A percentile compares a stretch with the other conserved stretches of the same genome.
Evolutionary conservation across 1,284 basidiomycete genomes (phyloP).

Genomic region (Leccinum angustisporum): DNA sequence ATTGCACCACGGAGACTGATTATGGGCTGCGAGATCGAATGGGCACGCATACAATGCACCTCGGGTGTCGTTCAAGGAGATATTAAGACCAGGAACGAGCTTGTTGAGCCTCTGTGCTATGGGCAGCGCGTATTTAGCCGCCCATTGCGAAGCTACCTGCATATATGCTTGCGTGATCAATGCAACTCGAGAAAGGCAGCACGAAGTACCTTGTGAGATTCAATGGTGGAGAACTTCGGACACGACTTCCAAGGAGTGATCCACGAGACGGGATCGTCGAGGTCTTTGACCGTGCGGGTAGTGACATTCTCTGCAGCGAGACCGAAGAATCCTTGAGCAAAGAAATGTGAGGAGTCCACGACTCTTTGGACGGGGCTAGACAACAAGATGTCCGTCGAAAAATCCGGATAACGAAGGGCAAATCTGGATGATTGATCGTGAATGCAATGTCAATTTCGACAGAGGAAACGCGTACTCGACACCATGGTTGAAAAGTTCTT

Average conservation of each 20-base stretch:
- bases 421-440: conserved; percentile 11
- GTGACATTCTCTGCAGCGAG: conserved; percentile 22
- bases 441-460: background rate
- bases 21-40: conserved; percentile 43
- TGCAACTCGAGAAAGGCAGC: background rate
- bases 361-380: conserved; percentile 47
- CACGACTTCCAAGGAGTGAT: conserved; percentile 47
- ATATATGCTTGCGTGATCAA: background rate
- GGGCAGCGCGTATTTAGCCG: conserved; percentile 38
- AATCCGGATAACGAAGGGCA: conserved; percentile 21
- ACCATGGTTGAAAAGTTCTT: conserved; percentile 46
- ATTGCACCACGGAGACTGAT: conserved; percentile 43
- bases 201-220: conserved; percentile 9
- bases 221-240: conserved; percentile 6
- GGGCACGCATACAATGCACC: conserved; percentile 49
- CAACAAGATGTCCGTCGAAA: conserved; percentile 37
- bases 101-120: conserved; percentile 41
- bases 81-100: conserved; percentile 35
- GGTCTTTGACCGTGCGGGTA: conserved; percentile 41
- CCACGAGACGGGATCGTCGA: conserved; percentile 41
- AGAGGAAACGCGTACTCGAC: conserved; percentile 31
- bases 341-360: conserved; percentile 47
- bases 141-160: conserved; percentile 39
- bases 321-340: conserved; percentile 45
- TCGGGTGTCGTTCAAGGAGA: conserved; percentile 37